These are phyloP conservation scores for Martensiomyces pterosporus DNA, from an alignment of 192 early-diverging fungal species.

Conservation along the genomic window DNA sequence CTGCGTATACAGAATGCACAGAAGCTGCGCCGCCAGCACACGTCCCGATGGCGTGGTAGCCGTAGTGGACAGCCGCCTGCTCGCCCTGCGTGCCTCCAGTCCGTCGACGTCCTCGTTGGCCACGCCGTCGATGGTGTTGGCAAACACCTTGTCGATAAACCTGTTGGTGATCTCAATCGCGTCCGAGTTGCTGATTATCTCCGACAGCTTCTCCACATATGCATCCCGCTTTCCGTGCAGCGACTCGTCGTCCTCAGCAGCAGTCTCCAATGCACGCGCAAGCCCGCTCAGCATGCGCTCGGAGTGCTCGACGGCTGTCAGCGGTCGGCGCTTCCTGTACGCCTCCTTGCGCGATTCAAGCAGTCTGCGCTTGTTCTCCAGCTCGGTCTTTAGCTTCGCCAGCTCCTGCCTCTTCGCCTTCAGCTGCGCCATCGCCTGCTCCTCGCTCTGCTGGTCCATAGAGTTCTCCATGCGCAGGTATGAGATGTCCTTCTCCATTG, in stretches of 20 bases:
- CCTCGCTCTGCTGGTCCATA: slow-evolving; percentile 47
- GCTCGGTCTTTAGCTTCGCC: slow-evolving; percentile 16
- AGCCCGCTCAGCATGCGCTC: slow-evolving; percentile 33
- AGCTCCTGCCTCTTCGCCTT: slow-evolving; percentile 21
- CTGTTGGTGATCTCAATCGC: slow-evolving; percentile 34
- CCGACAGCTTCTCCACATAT: slow-evolving; percentile 19
- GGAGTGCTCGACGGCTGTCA: slow-evolving; percentile 42
- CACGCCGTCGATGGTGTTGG: slow-evolving; percentile 42
- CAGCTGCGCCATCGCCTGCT: slow-evolving; percentile 35
- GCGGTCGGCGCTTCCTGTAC: slow-evolving; percentile 29
- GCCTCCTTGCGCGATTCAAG: slow-evolving; percentile 26
- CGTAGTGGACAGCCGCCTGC: slow-evolving; percentile 41
- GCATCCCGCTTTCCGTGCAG: slow-evolving; percentile 12
- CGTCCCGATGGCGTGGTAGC: slow-evolving; percentile 30
- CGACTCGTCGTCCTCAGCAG: not conserved
- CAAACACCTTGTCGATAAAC: slow-evolving; percentile 44
- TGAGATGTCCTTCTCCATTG: slow-evolving; percentile 40
- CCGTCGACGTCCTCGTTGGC: slow-evolving; percentile 46
- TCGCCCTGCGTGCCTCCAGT: slow-evolving; percentile 34
- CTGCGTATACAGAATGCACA: slow-evolving; percentile 40
- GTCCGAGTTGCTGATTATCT: slow-evolving; percentile 40
- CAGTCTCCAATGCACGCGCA: not conserved
- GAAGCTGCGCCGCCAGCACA: slow-evolving; percentile 43
- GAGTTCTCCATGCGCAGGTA: slow-evolving; percentile 44
- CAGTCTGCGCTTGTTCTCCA: slow-evolving; percentile 37